Percentiles rank a stretch among this genome's conserved stretches.
Evolutionary conservation across 768 basidiomycete species (phyloP).

Genomic region (Pleurotus tuoliensis): DNA sequence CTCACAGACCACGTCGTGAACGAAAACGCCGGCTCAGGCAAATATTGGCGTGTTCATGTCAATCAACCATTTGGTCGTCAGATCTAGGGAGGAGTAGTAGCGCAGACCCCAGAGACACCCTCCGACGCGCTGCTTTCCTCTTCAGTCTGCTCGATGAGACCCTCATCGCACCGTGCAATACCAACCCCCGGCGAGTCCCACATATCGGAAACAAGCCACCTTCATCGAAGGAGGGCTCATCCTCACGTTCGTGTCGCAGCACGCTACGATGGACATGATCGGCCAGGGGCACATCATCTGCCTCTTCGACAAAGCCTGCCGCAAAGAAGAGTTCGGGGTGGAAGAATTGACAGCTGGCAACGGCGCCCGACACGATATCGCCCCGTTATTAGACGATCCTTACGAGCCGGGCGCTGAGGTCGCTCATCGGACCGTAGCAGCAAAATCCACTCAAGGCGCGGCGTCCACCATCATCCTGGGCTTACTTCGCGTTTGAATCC

Average conservation of each 20-base stretch:
- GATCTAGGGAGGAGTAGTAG: slow-evolving; percentile 12
- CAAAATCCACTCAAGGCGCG: not conserved
- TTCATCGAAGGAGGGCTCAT: slow-evolving; percentile 20
- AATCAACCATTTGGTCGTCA: slow-evolving; percentile 18
- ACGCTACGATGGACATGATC: slow-evolving; percentile 23
- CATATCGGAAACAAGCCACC: slow-evolving; percentile 16
- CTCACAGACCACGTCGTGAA: slow-evolving; percentile 21
- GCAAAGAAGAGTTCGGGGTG: slow-evolving; percentile 15
- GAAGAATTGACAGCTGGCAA: slow-evolving; percentile 19
- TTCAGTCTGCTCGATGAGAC: slow-evolving; percentile 21
- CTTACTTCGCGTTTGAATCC: slow-evolving; percentile 15
- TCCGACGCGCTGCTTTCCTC: slow-evolving; percentile 19
- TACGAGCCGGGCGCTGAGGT: not conserved
- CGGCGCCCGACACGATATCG: slow-evolving; percentile 10
- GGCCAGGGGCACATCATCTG: slow-evolving; percentile 20
- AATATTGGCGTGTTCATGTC: slow-evolving; percentile 14
- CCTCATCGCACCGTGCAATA: slow-evolving; percentile 19
- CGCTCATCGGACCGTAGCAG: slow-evolving; percentile 6
- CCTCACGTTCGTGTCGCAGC: slow-evolving; percentile 22
- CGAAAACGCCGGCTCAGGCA: slow-evolving; percentile 9
- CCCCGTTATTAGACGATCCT: slow-evolving; percentile 15
- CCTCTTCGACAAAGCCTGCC: slow-evolving; percentile 21
- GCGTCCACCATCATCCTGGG: slow-evolving; percentile 11
- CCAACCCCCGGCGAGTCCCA: slow-evolving; percentile 15
- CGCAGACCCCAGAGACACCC: slow-evolving; percentile 11